Evolutionary conservation across 768 basidiomycete genomes (phyloP).

Genomic region (Porpolomopsis calyptriformis): DNA sequence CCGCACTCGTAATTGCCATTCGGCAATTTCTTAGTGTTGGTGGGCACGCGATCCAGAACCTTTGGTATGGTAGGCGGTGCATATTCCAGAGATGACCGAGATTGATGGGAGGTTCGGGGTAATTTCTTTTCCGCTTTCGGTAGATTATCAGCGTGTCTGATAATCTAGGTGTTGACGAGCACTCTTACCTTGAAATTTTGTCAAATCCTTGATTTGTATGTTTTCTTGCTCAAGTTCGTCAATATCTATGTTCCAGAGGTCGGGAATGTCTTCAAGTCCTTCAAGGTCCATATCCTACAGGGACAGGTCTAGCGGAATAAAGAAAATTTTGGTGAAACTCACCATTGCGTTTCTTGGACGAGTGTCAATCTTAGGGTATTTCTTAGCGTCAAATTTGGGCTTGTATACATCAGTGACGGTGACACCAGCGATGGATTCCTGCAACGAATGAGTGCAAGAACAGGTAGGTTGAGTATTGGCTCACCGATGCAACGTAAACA

Average conservation of each 20-base stretch:
- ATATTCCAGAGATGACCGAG: too few species aligned
- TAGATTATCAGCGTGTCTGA: background rate
- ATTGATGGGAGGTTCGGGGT: too few species aligned
- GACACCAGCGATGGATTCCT: constrained; percentile 73
- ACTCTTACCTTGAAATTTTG: constrained; percentile 17
- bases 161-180: background rate
- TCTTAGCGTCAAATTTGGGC: constrained; percentile 39
- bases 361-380: constrained; percentile 63
- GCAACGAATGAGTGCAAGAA: constrained; percentile 6
- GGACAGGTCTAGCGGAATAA: background rate
- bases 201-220: constrained; percentile 26
- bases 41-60: background rate
- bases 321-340: constrained; percentile 10
- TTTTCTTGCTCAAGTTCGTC: constrained; percentile 27
- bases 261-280: constrained; percentile 56
- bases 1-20: constrained; percentile 61
- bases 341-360: constrained; percentile 57
- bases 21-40: constrained; percentile 30
- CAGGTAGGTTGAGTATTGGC: constrained; percentile 10
- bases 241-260: constrained; percentile 54
- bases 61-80: too few species aligned
- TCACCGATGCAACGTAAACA: constrained; percentile 54
- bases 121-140: too few species aligned
- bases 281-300: constrained; percentile 55
- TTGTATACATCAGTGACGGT: constrained; percentile 42